phyloP scores from a whole-genome alignment of 345 rosid genomes.

The Eucalyptus polybractea region DNA sequence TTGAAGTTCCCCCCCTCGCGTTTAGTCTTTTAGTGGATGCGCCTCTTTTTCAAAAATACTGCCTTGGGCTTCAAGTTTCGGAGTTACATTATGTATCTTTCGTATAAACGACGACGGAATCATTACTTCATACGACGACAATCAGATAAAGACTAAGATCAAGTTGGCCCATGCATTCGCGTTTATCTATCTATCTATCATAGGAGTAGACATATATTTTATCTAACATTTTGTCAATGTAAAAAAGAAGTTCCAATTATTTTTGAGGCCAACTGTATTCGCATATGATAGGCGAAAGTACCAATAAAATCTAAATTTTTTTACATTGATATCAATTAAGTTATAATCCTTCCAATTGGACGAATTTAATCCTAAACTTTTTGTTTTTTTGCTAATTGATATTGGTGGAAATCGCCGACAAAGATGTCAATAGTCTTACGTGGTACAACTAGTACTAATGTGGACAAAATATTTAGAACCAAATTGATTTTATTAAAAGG shows the following conservation, averaged over 20 bases:
- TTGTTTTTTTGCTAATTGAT: not conserved
- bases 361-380: too few species aligned
- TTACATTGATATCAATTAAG: too few species aligned
- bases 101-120: not conserved
- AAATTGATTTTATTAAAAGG: too few species aligned
- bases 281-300: not conserved
- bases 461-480: too few species aligned
- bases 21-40: not conserved
- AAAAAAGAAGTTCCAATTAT: not conserved
- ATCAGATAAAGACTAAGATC: not conserved
- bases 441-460: fast-evolving
- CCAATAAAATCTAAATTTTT: too few species aligned
- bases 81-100: not conserved
- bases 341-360: too few species aligned
- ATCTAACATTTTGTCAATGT: not conserved
- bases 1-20: not conserved
- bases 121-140: not conserved
- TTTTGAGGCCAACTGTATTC: too few species aligned
- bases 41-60: not conserved
- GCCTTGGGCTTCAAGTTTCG: not conserved
- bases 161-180: not conserved
- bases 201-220: not conserved
- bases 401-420: fast-evolving
- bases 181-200: not conserved
- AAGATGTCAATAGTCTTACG: fast-evolving